Conservation (phyloP, 371 early-diverging fungal species). For the Capillidium rhysosporum region DNA sequence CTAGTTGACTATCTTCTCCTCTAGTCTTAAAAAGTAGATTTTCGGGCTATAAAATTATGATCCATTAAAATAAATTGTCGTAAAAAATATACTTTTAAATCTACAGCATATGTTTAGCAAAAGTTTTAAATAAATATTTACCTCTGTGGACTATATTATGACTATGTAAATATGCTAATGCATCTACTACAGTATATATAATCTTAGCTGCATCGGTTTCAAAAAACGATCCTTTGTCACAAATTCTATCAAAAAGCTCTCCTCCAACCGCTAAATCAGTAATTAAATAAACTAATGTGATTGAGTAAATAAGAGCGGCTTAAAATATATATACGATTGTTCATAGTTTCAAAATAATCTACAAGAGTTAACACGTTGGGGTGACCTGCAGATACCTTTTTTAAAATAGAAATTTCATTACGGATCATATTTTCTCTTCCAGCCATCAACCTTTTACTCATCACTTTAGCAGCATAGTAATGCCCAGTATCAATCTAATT, state of each 20-base stretch:
- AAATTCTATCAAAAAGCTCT: slow-evolving; percentile 78
- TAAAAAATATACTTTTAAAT: slow-evolving; percentile 20
- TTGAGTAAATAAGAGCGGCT: slow-evolving; percentile 9
- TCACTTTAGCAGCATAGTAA: slow-evolving; percentile 77
- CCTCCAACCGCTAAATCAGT: slow-evolving; percentile 80
- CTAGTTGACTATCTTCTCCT: slow-evolving; percentile 43
- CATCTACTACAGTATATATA: slow-evolving; percentile 48
- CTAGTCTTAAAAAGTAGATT: slow-evolving; percentile 63
- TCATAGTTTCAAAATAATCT: slow-evolving; percentile 82
- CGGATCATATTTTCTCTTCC: slow-evolving; percentile 78
- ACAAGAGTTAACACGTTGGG: slow-evolving; percentile 66
- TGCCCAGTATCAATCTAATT: slow-evolving; percentile 57
- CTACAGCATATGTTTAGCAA: slow-evolving; percentile 10
- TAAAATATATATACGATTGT: slow-evolving; percentile 67
- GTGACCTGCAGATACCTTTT: slow-evolving; percentile 66
- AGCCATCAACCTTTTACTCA: slow-evolving; percentile 74
- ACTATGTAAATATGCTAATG: slow-evolving; percentile 65
- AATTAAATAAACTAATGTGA: slow-evolving; percentile 52
- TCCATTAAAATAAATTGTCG: background rate
- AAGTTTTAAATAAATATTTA: slow-evolving; percentile 10
- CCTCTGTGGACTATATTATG: slow-evolving; percentile 77
- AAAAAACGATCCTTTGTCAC: slow-evolving; percentile 50
- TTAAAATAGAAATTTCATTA: slow-evolving; percentile 73
- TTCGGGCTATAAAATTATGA: slow-evolving; percentile 36
- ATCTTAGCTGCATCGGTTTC: slow-evolving; percentile 74